phyloP scores from a whole-genome alignment of 2,329 filamentous ascomycete species.

The Epicoccum nigrum region DNA sequence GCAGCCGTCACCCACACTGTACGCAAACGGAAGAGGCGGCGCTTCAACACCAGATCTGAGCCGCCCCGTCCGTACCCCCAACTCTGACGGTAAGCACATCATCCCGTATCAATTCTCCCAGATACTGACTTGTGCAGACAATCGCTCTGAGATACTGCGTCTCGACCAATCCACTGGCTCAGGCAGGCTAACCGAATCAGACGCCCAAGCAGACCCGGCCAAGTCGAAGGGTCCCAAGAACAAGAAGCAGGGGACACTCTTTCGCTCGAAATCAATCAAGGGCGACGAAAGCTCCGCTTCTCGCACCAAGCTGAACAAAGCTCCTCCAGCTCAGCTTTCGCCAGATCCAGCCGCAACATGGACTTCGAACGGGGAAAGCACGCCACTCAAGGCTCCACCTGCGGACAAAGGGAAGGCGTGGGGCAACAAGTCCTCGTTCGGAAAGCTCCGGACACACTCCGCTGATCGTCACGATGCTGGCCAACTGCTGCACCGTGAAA shows the following conservation, averaged over 20 bases:
- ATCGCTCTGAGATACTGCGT: conserved; percentile 38
- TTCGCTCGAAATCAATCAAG: conserved; percentile 53
- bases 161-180: conserved; percentile 39
- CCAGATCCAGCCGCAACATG: conserved; percentile 38
- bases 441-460: conserved; percentile 69
- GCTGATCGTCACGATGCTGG: conserved; percentile 65
- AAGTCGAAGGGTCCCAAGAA: conserved; percentile 35
- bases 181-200: conserved; percentile 38
- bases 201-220: conserved; percentile 27
- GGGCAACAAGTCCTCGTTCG: conserved; percentile 69
- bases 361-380: conserved; percentile 46
- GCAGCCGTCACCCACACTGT: conserved; percentile 41
- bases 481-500: conserved; percentile 40
- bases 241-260: conserved; percentile 47
- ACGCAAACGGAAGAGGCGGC: conserved; percentile 51
- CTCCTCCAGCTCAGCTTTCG: conserved; percentile 38
- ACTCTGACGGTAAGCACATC: conserved; percentile 40
- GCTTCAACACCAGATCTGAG: conserved; percentile 57
- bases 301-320: conserved; percentile 42
- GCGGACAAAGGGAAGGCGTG: conserved; percentile 70
- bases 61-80: conserved; percentile 45
- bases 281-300: conserved; percentile 45
- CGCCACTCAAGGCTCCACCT: conserved; percentile 67
- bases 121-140: conserved; percentile 33
- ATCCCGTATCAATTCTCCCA: too few relatives aligned